phyloP scores from a whole-genome alignment of 495 filamentous ascomycete genomes.

The Penicillium atrosanguineum region DNA sequence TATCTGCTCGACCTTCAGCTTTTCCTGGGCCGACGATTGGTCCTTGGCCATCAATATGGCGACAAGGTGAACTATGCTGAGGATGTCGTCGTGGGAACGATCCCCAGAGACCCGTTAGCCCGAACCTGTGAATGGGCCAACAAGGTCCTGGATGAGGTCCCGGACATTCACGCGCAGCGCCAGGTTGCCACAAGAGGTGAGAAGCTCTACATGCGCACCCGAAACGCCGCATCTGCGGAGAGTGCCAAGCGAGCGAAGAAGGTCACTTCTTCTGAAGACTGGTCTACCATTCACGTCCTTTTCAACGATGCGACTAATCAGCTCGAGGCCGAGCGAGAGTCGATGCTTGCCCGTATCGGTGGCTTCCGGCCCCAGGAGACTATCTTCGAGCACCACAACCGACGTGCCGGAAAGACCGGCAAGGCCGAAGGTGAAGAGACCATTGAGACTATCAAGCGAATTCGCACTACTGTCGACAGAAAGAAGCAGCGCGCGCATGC shows the following conservation, averaged over 20 bases:
- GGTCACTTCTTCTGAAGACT: slow-evolving; percentile 62
- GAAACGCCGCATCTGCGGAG: slow-evolving; percentile 82
- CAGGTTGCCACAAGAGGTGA: slow-evolving; percentile 83
- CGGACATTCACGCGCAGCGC: slow-evolving; percentile 68
- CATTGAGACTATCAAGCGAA: slow-evolving; percentile 74
- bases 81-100: slow-evolving; percentile 74
- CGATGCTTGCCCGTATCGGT: slow-evolving; percentile 82
- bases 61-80: slow-evolving; percentile 65
- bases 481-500: slow-evolving; percentile 38
- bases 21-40: slow-evolving; percentile 78
- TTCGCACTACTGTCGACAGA: slow-evolving; percentile 53
- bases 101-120: slow-evolving; percentile 69
- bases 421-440: slow-evolving; percentile 50
- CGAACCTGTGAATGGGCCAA: slow-evolving; percentile 72
- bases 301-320: slow-evolving; percentile 66
- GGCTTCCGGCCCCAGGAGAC: slow-evolving; percentile 87
- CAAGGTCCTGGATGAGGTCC: slow-evolving; percentile 69
- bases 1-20: slow-evolving; percentile 95
- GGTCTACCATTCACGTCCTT: slow-evolving; percentile 68
- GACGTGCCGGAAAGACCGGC: slow-evolving; percentile 55
- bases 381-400: slow-evolving; percentile 85
- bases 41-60: slow-evolving; percentile 58
- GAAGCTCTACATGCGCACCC: slow-evolving; percentile 84
- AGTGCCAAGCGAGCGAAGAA: slow-evolving; percentile 83
- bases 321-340: slow-evolving; percentile 67